Base-by-base conservation (phyloP, 2,329 filamentous ascomycete genomes). In the Pseudofabraea citricarpa region DNA sequence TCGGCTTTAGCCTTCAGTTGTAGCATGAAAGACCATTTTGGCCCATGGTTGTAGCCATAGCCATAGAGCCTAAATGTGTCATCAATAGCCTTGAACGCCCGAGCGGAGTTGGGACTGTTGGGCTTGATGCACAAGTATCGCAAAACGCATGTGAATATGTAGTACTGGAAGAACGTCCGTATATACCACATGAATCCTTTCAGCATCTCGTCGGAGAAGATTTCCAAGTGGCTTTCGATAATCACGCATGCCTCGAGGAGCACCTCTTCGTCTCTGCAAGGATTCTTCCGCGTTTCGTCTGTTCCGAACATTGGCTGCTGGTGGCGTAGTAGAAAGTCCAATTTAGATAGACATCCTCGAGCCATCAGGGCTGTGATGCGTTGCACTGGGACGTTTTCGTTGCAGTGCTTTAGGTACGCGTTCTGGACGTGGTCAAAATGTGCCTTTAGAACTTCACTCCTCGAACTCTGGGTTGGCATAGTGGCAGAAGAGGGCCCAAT, bases 361-460 rank as follows among this genome's bases (percentile, higher is more conserved):
- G 16, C 23, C 5, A 36, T 15, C 3, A 36, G 5, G 8, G 20
- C n/a, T 18, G 37, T 20, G 16, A 20, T 12, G 21, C 37, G 37
- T 20, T 40, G 37, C 20, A 40, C 26, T 13, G 39, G 39, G 2
- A 41, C 23, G 35, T 64, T 49, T 24, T 41, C 26, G 19, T 41
- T 29, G 15, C 40, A 46, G 36, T 47, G 31, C 26, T 16, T 18
- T n/a, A 47, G 23, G 27, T 40, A 47, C 13, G n/a, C 19, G 20
- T 40, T 33, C 31, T 47, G 23, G 4, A 47, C n/a, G 10, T 32
- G 18, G 8, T 56, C 35, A 40, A 60, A 58, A 1, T 59, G 48
- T 2, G 33, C 36, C 15, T 23, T 29, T 5, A 47, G 13, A 22
- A 41, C 16, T 7, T 27, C 21, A 7, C n/a, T 18, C 37, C 37